These are phyloP conservation scores for Penstemon newberryi DNA, from an alignment of 257 asterid species.

Conservation along the genomic window DNA sequence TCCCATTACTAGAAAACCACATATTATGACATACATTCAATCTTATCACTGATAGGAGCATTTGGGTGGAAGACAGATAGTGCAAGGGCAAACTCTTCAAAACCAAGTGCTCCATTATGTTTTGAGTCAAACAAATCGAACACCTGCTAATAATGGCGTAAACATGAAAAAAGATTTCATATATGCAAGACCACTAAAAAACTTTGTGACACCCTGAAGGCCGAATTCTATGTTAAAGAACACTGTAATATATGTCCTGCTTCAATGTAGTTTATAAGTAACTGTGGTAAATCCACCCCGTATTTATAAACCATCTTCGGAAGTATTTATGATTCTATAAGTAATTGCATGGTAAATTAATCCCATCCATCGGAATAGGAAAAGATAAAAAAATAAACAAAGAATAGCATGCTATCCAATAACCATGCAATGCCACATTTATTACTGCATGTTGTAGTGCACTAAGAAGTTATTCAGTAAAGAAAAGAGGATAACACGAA, in stretches of 20 bases:
- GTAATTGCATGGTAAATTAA: neutral
- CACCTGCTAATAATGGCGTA: slow-evolving; percentile 50
- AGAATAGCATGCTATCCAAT: neutral
- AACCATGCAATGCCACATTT: slow-evolving; percentile 15
- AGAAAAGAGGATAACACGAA: neutral
- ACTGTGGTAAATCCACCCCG: neutral
- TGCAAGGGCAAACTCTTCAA: slow-evolving; percentile 97
- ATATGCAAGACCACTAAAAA: neutral
- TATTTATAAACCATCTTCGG: slow-evolving; percentile 11
- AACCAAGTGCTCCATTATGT: slow-evolving; percentile 95
- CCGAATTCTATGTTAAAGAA: no score
- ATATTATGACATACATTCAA: slow-evolving; percentile 59
- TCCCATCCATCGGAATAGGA: neutral
- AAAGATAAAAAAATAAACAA: no score
- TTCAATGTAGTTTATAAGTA: neutral
- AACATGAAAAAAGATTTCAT: slow-evolving; percentile 24
- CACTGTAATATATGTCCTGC: no score
- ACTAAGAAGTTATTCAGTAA: neutral
- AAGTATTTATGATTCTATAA: slow-evolving; percentile 2
- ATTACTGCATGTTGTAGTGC: neutral
- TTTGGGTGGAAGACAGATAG: slow-evolving; percentile 98
- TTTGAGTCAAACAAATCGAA: slow-evolving; percentile 95
- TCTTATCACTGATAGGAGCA: slow-evolving; percentile 96
- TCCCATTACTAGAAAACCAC: slow-evolving; percentile 15
- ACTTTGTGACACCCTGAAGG: neutral